phyloP scores from a whole-genome alignment of 768 basidiomycete genomes.

The Mycena haematopus region DNA sequence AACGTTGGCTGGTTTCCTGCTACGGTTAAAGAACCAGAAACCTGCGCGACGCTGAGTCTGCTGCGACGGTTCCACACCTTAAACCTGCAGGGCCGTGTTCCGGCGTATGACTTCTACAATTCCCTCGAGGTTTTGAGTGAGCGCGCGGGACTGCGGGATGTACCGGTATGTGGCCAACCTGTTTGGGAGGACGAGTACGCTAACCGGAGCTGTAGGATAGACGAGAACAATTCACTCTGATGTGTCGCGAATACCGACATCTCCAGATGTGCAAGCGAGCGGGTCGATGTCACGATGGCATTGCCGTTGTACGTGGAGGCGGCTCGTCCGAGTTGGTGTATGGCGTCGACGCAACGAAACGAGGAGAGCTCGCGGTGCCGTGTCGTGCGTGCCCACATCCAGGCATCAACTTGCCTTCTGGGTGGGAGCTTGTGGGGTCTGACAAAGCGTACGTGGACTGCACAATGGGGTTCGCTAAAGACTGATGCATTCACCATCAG shows the following conservation, averaged over 20 bases:
- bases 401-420: constrained; percentile 17
- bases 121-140: constrained; percentile 18
- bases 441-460: constrained; percentile 3
- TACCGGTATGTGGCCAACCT: neutral
- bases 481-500: neutral
- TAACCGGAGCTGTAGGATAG: neutral
- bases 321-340: neutral
- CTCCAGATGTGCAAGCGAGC: constrained; percentile 20
- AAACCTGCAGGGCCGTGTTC: constrained; percentile 27
- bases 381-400: constrained; percentile 28
- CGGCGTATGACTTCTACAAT: constrained; percentile 5
- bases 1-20: constrained; percentile 32
- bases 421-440: constrained; percentile 1
- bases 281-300: constrained; percentile 16
- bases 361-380: constrained; percentile 6
- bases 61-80: constrained; percentile 31
- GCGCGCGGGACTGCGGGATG: neutral
- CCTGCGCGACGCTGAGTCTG: constrained; percentile 30
- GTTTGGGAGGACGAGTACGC: no score
- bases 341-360: constrained; percentile 12
- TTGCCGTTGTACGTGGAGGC: neutral
- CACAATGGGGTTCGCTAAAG: neutral
- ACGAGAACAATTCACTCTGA: constrained; percentile 4
- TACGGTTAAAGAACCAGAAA: constrained; percentile 30
- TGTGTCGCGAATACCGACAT: constrained; percentile 23